Evolutionary conservation across 768 basidiomycete genomes (phyloP).

Genomic region (Phanerochaete sordida): DNA sequence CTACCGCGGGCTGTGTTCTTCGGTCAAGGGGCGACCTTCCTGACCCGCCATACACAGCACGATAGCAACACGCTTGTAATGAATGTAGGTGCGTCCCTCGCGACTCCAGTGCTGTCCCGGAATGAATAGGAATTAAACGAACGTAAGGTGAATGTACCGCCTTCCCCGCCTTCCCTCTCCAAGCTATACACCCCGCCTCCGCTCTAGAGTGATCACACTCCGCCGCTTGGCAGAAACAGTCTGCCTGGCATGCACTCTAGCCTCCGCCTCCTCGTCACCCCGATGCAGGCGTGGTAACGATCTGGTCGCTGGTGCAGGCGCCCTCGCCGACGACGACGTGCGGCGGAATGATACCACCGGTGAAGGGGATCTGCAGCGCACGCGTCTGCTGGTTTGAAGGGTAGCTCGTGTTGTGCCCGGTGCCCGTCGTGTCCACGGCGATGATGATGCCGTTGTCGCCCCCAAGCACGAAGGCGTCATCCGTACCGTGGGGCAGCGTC

Average conservation of each 20-base stretch:
- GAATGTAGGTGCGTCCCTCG: background rate
- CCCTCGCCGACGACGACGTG: constrained; percentile 21
- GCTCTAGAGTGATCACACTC: too few relatives aligned
- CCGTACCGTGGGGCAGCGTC: constrained; percentile 17
- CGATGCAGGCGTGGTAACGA: background rate
- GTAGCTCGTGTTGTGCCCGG: constrained; percentile 22
- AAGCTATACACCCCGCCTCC: background rate
- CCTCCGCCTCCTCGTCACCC: too few relatives aligned
- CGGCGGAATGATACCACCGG: constrained; percentile 15
- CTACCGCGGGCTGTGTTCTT: too few relatives aligned
- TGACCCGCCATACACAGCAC: too few relatives aligned
- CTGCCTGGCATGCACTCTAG: too few relatives aligned
- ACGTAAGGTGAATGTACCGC: background rate
- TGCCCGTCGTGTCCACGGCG: constrained; percentile 17
- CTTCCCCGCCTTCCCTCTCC: background rate
- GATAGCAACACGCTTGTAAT: background rate
- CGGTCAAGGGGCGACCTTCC: too few relatives aligned
- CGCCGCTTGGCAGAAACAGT: too few relatives aligned
- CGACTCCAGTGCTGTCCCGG: background rate
- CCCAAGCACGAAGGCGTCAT: constrained; percentile 14
- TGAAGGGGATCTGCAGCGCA: constrained; percentile 23
- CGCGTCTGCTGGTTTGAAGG: constrained; percentile 17
- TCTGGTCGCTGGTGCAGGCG: constrained; percentile 14
- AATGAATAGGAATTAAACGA: background rate
- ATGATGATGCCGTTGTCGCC: constrained; percentile 21